Conservation (phyloP, 169 alveolate genomes). For the Plasmodium reichenowi region DNA sequence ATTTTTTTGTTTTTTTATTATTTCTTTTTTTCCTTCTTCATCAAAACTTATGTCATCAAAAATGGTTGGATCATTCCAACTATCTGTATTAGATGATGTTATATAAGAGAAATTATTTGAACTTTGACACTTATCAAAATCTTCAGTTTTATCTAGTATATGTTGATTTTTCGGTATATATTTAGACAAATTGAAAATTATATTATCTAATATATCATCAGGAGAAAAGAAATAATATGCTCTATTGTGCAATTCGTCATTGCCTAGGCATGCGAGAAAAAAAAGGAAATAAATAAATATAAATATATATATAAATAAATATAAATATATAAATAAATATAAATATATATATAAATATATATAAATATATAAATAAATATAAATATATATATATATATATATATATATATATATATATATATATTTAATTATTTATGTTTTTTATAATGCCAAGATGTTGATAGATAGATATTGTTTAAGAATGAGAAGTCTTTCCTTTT, state of each 20-base stretch:
- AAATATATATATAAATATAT: no score
- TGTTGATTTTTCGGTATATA: constrained; percentile 46
- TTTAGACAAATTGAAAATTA: constrained; percentile 55
- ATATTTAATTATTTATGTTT: no score
- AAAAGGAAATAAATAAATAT: background rate
- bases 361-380: no score
- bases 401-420: no score
- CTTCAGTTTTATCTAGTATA: constrained; percentile 18
- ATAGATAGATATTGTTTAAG: no score
- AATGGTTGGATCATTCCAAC: constrained; percentile 35
- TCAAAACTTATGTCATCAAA: constrained; percentile 21
- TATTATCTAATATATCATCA: constrained; percentile 50
- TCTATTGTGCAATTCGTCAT: constrained; percentile 35
- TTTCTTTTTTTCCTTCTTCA: constrained; percentile 13
- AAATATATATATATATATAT: no score
- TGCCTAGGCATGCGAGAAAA: constrained; percentile 1
- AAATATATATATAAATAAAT: no score
- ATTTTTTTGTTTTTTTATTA: background rate
- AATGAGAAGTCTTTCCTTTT: no score
- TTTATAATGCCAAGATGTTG: no score
- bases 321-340: no score
- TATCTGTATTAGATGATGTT: constrained; percentile 13
- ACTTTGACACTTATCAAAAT: background rate
- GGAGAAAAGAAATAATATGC: constrained; percentile 45
- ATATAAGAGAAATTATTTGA: background rate